These are phyloP conservation scores for Xylaria sp. DNA, from an alignment of 2,329 filamentous ascomycete genomes.

Conservation along the genomic window DNA sequence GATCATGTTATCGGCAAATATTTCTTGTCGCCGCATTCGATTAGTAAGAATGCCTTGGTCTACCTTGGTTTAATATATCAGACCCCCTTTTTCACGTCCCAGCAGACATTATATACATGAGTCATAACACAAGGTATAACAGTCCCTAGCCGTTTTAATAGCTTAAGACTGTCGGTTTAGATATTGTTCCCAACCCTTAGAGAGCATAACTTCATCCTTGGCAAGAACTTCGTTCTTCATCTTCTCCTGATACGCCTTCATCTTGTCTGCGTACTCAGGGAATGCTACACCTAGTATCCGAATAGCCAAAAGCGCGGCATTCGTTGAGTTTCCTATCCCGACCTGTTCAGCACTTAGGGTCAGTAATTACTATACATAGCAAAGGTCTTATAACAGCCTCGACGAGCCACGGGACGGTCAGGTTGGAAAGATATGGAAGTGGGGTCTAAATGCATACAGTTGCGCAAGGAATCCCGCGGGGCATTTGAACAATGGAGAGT, in stretches of 20 bases:
- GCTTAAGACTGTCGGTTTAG: conserved; percentile 23
- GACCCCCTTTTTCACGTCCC: background rate
- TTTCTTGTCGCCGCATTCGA: background rate
- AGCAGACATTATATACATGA: background rate
- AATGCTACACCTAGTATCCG: conserved; percentile 72
- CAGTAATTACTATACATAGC: background rate
- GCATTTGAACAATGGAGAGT: conserved; percentile 82
- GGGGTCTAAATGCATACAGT: conserved; percentile 53
- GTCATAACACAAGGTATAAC: background rate
- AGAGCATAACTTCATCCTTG: conserved; percentile 36
- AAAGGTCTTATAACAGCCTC: background rate
- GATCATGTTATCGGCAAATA: background rate
- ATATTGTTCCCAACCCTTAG: conserved; percentile 35
- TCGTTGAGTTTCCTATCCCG: conserved; percentile 83
- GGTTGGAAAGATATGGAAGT: background rate
- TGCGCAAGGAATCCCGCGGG: conserved; percentile 76
- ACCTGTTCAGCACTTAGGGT: conserved; percentile 54
- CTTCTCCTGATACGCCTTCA: conserved; percentile 70
- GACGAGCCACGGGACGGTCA: background rate
- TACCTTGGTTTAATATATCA: background rate
- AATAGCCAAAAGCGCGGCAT: conserved; percentile 77
- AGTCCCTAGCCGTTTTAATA: background rate
- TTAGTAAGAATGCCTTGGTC: background rate
- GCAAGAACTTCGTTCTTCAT: conserved; percentile 70
- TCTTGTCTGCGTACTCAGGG: conserved; percentile 63